A percentile compares a stretch with the other conserved stretches of the same genome.
Evolutionary conservation across 306 rosid species (phyloP).

Genomic region (Cucumis sativus): Cucumber_9930_V3 NC_026657.2:32978501-32979000

Average conservation of each 20-base stretch:
- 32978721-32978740: not conserved
- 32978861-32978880: slow-evolving; percentile 43
- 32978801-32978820: not conserved
- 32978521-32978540: too few relatives aligned
- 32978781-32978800: not conserved
- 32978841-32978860: slow-evolving; percentile 12
- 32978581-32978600: too few relatives aligned
- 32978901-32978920: slow-evolving; percentile 31
- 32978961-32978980: not conserved
- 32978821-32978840: not conserved
- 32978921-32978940: slow-evolving; percentile 32
- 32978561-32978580: too few relatives aligned
- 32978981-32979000: not conserved
- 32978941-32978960: not conserved
- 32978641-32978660: too few relatives aligned
- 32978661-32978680: too few relatives aligned
- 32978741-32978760: not conserved
- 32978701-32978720: not conserved
- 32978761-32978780: not conserved
- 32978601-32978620: too few relatives aligned
- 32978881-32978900: slow-evolving; percentile 33
- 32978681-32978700: not conserved
- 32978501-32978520: too few relatives aligned
- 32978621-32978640: too few relatives aligned
- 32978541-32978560: too few relatives aligned